Evolutionary conservation across 2,329 filamentous ascomycete species (phyloP).

Genomic region (Aphanocladium album): DNA sequence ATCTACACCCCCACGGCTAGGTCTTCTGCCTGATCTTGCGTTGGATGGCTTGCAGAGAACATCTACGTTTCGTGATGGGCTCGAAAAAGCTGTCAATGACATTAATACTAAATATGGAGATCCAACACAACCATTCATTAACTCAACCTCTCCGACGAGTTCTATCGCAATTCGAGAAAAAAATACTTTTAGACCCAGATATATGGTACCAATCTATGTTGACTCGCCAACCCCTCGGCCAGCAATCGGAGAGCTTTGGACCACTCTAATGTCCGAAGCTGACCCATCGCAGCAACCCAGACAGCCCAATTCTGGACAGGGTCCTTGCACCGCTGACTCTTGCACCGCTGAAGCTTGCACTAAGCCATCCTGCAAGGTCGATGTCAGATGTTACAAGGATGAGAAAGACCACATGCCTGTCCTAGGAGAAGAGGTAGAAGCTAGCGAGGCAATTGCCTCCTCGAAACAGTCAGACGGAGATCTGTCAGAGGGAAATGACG

Average conservation of each 20-base stretch:
- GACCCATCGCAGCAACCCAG: not conserved
- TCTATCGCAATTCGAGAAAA: slow-evolving; percentile 7
- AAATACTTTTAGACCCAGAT: slow-evolving; percentile 17
- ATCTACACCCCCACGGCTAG: slow-evolving; percentile 23
- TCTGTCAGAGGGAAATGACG: too few species aligned
- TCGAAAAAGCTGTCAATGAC: slow-evolving; percentile 27
- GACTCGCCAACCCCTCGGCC: not conserved
- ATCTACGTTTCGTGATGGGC: slow-evolving; percentile 24
- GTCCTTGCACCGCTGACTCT: too few species aligned
- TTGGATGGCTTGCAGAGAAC: slow-evolving; percentile 21
- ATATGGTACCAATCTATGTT: slow-evolving; percentile 11
- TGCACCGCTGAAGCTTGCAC: too few species aligned
- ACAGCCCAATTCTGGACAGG: too few species aligned
- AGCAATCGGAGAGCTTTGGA: not conserved
- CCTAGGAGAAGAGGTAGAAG: too few species aligned
- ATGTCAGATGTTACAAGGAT: too few species aligned
- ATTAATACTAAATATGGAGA: slow-evolving; percentile 25
- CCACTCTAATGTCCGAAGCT: not conserved
- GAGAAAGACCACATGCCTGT: too few species aligned
- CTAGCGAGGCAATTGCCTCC: too few species aligned
- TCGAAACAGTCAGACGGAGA: too few species aligned
- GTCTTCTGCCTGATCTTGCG: slow-evolving; percentile 24
- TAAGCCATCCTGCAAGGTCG: too few species aligned
- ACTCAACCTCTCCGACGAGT: slow-evolving; percentile 4
- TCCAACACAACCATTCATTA: slow-evolving; percentile 4